Evolutionary conservation across 2,329 filamentous ascomycete genomes (phyloP).

Genomic region (Ophiostoma tasmaniense): DNA sequence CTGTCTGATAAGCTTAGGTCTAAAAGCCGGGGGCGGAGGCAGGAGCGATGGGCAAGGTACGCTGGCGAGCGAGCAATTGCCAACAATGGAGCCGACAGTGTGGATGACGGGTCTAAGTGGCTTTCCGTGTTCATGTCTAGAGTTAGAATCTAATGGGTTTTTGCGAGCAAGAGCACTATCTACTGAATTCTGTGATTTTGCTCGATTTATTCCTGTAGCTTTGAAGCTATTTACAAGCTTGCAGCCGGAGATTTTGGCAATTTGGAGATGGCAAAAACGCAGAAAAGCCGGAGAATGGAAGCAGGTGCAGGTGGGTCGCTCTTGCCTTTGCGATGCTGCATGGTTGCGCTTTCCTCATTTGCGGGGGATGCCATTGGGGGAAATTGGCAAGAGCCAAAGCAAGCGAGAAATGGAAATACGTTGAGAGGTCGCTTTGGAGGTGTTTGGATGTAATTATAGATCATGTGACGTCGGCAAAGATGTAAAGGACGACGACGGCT

Average conservation of each 20-base stretch:
- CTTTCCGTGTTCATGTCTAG: background rate
- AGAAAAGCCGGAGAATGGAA: background rate
- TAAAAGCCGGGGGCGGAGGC: background rate
- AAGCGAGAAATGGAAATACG: background rate
- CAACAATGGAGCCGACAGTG: background rate
- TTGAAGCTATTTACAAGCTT: background rate
- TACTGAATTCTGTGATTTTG: background rate
- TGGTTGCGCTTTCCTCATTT: background rate
- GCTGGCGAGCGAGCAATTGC: background rate
- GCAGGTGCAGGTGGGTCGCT: constrained; percentile 5
- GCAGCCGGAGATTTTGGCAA: background rate
- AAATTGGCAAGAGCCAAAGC: background rate
- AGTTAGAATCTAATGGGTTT: background rate
- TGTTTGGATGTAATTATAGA: too few species aligned
- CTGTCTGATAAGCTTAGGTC: background rate
- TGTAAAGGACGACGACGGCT: background rate
- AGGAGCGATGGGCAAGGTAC: background rate
- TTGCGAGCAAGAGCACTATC: background rate
- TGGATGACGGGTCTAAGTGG: background rate
- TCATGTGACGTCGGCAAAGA: background rate
- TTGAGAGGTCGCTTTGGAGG: too few species aligned
- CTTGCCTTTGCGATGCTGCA: background rate
- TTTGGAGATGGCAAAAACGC: background rate
- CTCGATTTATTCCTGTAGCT: background rate
- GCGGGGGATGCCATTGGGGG: constrained; percentile 14